Base-by-base conservation (phyloP, 1,139 yeast genomes). In the Suhomyces atakaporum region DNA sequence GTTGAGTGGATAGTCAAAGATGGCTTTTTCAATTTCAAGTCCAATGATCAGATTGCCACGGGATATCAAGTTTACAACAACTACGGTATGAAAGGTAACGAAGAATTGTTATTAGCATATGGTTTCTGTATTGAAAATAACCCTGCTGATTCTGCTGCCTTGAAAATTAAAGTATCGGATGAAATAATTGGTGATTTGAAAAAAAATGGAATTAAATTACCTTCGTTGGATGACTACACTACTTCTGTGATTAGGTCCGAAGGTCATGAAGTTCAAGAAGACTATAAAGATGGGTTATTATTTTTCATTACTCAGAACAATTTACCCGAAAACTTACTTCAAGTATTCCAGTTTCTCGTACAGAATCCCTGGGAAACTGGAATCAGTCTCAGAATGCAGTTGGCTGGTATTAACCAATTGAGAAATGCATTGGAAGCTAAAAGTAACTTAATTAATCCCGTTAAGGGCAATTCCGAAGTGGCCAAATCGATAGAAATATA, bases 41-140 rank as follows among this genome's bases (percentile, higher is more conserved):
- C 73, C 29, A 42, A 38, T 1, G 55, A 58, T n/a, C 44, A 54
- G 2, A 35, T 40, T 3, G 48, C 27, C 3, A 36, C 36, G 0
- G 81, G 78, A 0, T 52, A 54, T 4, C 84, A 87, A 51, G 49
- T 88, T 2, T 82, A 60, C 56, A 88, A 89, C 56, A 88, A 86
- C 58, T 89, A 90, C 57, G 97, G 97, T 1, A 77, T 81, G 41
- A 89, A 88, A 54, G 83, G 94, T 1, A 89, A 89, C 53, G 88
- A 84, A 51, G 96, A 87, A 48, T 65, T 83, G 20, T 58, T 79
- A 5, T 53, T 78, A 26, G 81, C 77, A 0, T 77, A 78, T 47
- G 97, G 96, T 0, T 88, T 88, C 60, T 78, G 81, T 16, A 37
- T 84, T 3, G 75, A 75, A 15, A 62, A 74, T 27, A 88, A 87